Base-by-base conservation (phyloP, 2,329 filamentous ascomycete genomes). In the Aquanectria penicillioides region DNA sequence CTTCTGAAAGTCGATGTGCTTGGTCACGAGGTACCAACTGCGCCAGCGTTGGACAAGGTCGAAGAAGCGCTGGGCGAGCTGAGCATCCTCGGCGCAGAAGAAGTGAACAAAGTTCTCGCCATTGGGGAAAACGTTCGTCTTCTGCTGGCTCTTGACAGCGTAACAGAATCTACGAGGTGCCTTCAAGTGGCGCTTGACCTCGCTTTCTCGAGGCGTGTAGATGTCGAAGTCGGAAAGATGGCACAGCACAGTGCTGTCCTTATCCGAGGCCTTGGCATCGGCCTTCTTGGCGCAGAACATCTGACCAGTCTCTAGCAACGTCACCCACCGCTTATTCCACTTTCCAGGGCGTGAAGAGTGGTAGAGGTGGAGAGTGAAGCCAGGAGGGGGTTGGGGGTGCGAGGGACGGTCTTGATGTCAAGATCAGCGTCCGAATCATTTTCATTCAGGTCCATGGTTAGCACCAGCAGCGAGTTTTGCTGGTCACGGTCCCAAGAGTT, bases 191-290 rank as follows among this genome's bases (percentile, higher is more conserved):
- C 89, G 91, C 31, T 86, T 82, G 62, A 87, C 77, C 65, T 92
- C 88, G 38, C 86, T 84, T 48, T 86, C 82, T 5, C 88, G 92
- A 2, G 92, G 90, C 1, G 83, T 86, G 77, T 97, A 97, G 44
- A 97, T 90, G 71, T 98, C 94, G 74, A 94, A 97, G 75, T 97
- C 94, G 3, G 92, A 93, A 43, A 98, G 75, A 75, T 97, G 93
- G 73, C 92, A 97, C 28, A 97, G 80, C 61, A 86, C 89, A 11
- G 82, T 77, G 26, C 83, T 80, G 49, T 94, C 90, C 73, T 93
- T 92, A 43, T 89, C 86, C 1, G 79, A 77, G 4, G 80, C 73
- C 56, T 81, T 83, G 11, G 87, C 81, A n/a, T 83, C 79, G 1
- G 80, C 71, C 66, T 91, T 93, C 76, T 95, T 97, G 34, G 91